Percentiles rank a stretch among this genome's conserved stretches.
Conservation (phyloP, 768 basidiomycete species). For the Pisolithus tinctorius region DNA sequence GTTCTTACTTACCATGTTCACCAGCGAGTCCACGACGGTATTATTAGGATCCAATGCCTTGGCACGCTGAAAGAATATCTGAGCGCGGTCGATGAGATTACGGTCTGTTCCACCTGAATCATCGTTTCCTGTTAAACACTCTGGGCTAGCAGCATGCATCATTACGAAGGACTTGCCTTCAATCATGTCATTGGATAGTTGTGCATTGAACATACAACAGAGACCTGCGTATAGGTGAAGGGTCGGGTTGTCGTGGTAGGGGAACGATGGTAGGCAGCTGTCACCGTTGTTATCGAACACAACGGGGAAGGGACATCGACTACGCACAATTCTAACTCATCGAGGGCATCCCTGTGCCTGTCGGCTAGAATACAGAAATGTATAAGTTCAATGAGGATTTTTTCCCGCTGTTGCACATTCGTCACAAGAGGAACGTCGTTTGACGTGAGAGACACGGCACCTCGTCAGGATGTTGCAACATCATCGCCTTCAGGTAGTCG, state of each 20-base stretch:
- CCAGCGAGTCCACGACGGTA: constrained; percentile 43
- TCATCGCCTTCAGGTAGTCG: constrained; percentile 62
- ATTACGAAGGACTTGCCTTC: background rate
- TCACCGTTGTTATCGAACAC: constrained; percentile 2
- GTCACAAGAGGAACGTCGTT: background rate
- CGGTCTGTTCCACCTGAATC: constrained; percentile 21
- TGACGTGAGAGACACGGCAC: constrained; percentile 35
- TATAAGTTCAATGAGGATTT: constrained; percentile 68
- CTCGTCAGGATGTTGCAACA: constrained; percentile 61
- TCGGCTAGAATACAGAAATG: constrained; percentile 55
- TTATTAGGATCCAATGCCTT: constrained; percentile 53
- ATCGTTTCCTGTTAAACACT: background rate
- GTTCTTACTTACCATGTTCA: constrained; percentile 43
- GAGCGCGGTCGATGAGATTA: constrained; percentile 43
- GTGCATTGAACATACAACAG: constrained; percentile 57
- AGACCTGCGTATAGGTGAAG: constrained; percentile 83
- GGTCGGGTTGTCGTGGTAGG: constrained; percentile 75
- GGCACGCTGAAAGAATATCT: constrained; percentile 60
- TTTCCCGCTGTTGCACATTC: constrained; percentile 48
- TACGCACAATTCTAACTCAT: constrained; percentile 79
- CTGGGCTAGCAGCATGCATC: background rate
- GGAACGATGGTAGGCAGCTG: constrained; percentile 83
- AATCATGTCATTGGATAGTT: constrained; percentile 18
- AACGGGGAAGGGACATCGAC: background rate
- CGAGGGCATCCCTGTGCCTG: constrained; percentile 63